A percentile compares a stretch with the other conserved stretches of the same genome.
Evolutionary conservation across 805 yeast genomes (phyloP).

Genomic region (Komagataella pastoris): DNA sequence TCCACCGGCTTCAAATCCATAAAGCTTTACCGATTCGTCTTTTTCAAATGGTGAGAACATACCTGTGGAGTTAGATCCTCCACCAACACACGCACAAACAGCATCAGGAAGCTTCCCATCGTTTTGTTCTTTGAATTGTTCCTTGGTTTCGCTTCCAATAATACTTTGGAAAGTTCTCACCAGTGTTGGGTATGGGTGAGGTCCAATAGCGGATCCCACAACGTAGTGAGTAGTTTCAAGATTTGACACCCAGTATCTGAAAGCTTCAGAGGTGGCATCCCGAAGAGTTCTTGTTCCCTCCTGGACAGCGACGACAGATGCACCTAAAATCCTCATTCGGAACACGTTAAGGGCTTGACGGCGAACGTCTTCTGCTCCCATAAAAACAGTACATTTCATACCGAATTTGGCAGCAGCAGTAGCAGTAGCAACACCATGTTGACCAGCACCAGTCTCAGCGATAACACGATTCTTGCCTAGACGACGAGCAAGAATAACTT

Average conservation of each 20-base stretch:
- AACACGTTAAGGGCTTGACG: slow-evolving; percentile 97
- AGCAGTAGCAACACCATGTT: slow-evolving; percentile 89
- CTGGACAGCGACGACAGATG: slow-evolving; percentile 84
- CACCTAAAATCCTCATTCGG: slow-evolving; percentile 94
- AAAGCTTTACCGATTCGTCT: slow-evolving; percentile 59
- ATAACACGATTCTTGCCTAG: slow-evolving; percentile 65
- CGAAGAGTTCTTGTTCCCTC: slow-evolving; percentile 94
- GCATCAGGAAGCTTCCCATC: slow-evolving; percentile 82
- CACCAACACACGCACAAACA: slow-evolving; percentile 98
- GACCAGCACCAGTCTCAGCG: slow-evolving; percentile 92
- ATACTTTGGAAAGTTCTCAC: slow-evolving; percentile 98
- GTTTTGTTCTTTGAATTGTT: slow-evolving; percentile 72
- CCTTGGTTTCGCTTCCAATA: slow-evolving; percentile 89
- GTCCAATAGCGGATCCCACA: slow-evolving; percentile 98
- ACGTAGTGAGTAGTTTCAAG: slow-evolving; percentile 82
- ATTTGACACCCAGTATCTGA: slow-evolving; percentile 89
- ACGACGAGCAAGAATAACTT: slow-evolving; percentile 67
- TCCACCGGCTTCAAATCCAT: slow-evolving; percentile 99
- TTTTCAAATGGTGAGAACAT: slow-evolving; percentile 89
- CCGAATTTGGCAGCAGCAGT: slow-evolving; percentile 92
- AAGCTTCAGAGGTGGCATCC: slow-evolving; percentile 97
- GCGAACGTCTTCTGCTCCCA: slow-evolving; percentile 99
- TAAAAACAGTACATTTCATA: slow-evolving; percentile 81
- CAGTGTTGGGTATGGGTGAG: slow-evolving; percentile 96
- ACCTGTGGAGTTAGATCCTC: slow-evolving; percentile 96